Evolutionary conservation across 192 early-diverging fungal genomes (phyloP), one percentile per base, ranked within the genome.

Genomic region (Linnemannia hyalina): DNA sequence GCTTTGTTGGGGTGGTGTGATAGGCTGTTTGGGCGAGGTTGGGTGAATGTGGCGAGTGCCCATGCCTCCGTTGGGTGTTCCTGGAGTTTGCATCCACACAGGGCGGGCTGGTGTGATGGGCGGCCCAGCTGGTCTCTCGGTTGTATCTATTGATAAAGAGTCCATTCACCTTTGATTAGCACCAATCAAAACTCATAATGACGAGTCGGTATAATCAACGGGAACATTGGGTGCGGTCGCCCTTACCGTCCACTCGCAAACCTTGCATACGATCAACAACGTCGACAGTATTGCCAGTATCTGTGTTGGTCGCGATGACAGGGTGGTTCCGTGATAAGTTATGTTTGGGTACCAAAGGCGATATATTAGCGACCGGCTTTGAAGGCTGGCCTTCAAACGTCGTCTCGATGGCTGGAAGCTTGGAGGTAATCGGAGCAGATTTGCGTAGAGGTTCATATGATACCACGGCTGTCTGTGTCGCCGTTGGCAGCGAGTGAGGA

Each of bases 401-500:
- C 60, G 60, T 65, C 11, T 65, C 60, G 26, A 65, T 35, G 0
- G 29, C 60, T 0, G n/a, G 60, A 32, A 65, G 35, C 26, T 35
- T 40, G 26, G 69, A 57, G n/a, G 32, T 20, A 22, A 82, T 77
- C 2, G 81, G 81, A 2, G 49, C 81, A 0, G 81, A 82, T 15
- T 73, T 82, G 7, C 65, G 74, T 35, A 46, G n/a, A 2, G 68
- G 54, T 16, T 44, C 75, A 0, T n/a, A 18, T 18, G 44, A 6
- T 3, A 73, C 10, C 16, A 32, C 49, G 9, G 57, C 74, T 8
- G 68, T 68, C 20, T 68, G 47, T 6, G 76, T 74, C 18, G 16
- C 74, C 1, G 78, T 73, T 7, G 83, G 83, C 41, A 73, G 16
- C 32, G 83, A 85, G 15, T 54, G 41, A 20, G 60, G 60, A 15